Evolutionary conservation across 805 yeast species (phyloP), one percentile per base, ranked within the genome.

Genomic region (Scheffersomyces lignosus): DNA sequence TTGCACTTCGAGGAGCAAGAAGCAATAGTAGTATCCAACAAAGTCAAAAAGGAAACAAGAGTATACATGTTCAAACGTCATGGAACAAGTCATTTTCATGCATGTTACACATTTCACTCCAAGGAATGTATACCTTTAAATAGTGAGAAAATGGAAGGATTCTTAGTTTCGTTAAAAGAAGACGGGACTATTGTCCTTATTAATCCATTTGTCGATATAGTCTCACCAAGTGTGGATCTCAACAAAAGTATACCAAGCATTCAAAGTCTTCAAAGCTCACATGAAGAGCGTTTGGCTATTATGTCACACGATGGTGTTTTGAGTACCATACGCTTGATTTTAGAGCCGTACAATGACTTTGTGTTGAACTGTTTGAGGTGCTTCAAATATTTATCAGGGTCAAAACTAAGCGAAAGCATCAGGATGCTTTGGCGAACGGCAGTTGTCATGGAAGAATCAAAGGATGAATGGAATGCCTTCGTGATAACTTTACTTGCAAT

Each of bases 341-440:
- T 79, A 4, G 59, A 58, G 10, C 87, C 88, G 0, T 54, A 56
- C 10, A 64, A 66, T 26, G 60, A 61, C 1, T 49, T 74, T 4
- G 77, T 80, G 1, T 20, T 41, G 3, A 64, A 51, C 9, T 72
- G 82, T 29, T 60, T 83, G n/a, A 55, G 63, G 12, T 64, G 77
- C 2, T 66, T 83, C 44, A 70, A 67, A 37, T 72, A 73, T 42
- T 52, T 83, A 14, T 70, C 80, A 4, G 84, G 83, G n/a, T 64
- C 83, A 2, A 73, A 73, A 38, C 68, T 78, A 3, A 71, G 70
- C 47, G 81, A 79, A 48, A 71, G 70, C 24, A 61, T 83, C n/a
- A 72, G 83, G 78, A 58, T 80, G 33, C 64, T 74, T 3, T 84
- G 89, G 88, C 66, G 83, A 31, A 56, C 80, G 1, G 77, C 84